These are phyloP conservation scores for Triticum urartu DNA, from an alignment of 176 grass and related monocot genomes.

Conservation along the genomic window DNA sequence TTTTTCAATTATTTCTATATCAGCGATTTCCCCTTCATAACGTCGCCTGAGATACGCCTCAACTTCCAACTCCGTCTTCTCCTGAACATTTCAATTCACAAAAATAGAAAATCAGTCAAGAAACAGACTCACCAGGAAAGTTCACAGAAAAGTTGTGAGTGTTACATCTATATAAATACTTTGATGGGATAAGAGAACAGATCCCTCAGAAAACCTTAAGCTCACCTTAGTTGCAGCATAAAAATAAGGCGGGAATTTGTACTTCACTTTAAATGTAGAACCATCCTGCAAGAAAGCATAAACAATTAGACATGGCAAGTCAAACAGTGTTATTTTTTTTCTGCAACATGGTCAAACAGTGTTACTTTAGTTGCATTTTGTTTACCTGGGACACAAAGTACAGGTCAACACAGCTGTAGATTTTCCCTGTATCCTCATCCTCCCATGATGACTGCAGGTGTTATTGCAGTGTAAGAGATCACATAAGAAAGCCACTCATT, in stretches of 20 bases:
- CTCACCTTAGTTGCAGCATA: slow-evolving; percentile 92
- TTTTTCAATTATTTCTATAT: slow-evolving; percentile 81
- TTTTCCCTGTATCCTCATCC: slow-evolving; percentile 81
- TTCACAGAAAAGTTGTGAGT: slow-evolving; percentile 5
- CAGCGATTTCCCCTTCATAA: slow-evolving; percentile 83
- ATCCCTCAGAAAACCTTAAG: slow-evolving; percentile 1
- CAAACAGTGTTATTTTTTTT: background rate
- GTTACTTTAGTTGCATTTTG: background rate
- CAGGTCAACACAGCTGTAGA: slow-evolving; percentile 90
- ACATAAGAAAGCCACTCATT: background rate
- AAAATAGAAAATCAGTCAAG: slow-evolving; percentile 21
- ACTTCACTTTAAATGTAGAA: slow-evolving; percentile 89
- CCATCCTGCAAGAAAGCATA: slow-evolving; percentile 68
- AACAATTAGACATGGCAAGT: slow-evolving; percentile 8
- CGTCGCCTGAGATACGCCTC: slow-evolving; percentile 86
- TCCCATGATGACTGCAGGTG: slow-evolving; percentile 90
- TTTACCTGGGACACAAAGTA: slow-evolving; percentile 89
- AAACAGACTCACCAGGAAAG: background rate
- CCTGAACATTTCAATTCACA: slow-evolving; percentile 45
- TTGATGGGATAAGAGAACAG: slow-evolving; percentile 10
- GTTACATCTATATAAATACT: background rate
- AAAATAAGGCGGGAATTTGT: slow-evolving; percentile 93
- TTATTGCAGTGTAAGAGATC: slow-evolving; percentile 13
- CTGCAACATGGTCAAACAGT: background rate
- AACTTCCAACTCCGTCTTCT: slow-evolving; percentile 88